Conservation (phyloP, 805 yeast species). For the Kregervanrija delftensis region DNA sequence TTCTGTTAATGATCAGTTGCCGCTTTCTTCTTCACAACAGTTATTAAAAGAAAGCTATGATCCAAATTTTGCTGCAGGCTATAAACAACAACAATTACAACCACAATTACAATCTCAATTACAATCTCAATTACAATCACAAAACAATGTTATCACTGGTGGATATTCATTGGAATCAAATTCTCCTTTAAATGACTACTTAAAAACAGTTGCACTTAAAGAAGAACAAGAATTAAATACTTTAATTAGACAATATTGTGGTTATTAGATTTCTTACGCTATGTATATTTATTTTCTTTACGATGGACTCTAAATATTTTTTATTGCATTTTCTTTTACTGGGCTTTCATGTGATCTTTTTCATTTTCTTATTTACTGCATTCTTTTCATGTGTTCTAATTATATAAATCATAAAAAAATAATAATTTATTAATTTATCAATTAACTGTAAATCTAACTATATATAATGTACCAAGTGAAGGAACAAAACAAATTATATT, state of each 20-base stretch:
- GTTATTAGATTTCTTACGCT: conserved; percentile 3
- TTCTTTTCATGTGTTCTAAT: too few relatives aligned
- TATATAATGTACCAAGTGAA: too few relatives aligned
- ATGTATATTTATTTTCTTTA: too few relatives aligned
- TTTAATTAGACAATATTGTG: conserved; percentile 29
- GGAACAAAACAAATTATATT: too few relatives aligned
- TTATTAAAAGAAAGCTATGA: conserved; percentile 2
- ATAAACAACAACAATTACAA: neutral
- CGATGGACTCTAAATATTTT: too few relatives aligned
- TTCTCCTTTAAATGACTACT: conserved; percentile 19
- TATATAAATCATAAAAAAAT: too few relatives aligned
- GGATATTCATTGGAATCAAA: conserved; percentile 12
- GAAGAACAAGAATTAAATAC: conserved; percentile 29
- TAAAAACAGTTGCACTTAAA: conserved; percentile 27
- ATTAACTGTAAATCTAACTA: too few relatives aligned
- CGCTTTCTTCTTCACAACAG: neutral
- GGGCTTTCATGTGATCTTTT: too few relatives aligned
- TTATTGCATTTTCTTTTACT: too few relatives aligned
- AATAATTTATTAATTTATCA: conserved; percentile 1
- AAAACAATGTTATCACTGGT: conserved; percentile 4
- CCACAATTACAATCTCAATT: neutral
- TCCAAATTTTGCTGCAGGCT: neutral
- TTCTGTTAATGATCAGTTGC: neutral
- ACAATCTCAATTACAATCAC: neutral
- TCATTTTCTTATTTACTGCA: too few relatives aligned